Conservation (phyloP, 2,329 filamentous ascomycete species). For the Clonostachys solani region DNA sequence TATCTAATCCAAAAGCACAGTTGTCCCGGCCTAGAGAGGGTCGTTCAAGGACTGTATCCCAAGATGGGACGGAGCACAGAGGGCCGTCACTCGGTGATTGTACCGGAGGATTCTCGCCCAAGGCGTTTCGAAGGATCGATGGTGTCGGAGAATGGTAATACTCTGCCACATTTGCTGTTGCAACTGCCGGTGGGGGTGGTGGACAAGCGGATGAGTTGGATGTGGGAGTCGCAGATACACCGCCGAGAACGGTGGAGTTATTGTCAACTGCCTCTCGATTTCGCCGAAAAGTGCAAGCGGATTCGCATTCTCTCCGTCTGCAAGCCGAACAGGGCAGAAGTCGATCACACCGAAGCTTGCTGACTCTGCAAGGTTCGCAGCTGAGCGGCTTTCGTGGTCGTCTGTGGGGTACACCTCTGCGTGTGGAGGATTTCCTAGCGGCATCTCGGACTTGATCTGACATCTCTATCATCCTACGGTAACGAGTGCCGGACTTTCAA, state of each 20-base stretch:
- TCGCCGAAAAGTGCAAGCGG: neutral
- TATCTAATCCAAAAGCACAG: neutral
- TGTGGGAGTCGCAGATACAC: neutral
- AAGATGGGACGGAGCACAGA: no score
- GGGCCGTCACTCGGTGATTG: no score
- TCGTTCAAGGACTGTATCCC: neutral
- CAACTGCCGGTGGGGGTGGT: neutral
- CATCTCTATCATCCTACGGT: no score
- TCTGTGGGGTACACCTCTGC: neutral
- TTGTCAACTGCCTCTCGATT: neutral
- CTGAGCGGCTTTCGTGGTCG: conserved; percentile 3
- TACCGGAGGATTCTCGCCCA: no score
- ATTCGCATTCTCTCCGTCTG: conserved; percentile 1
- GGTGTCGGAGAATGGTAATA: no score
- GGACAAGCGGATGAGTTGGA: neutral
- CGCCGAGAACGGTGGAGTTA: neutral
- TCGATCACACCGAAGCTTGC: conserved; percentile 10
- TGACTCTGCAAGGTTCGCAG: conserved; percentile 8
- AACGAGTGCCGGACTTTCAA: no score
- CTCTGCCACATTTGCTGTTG: neutral
- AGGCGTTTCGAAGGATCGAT: no score
- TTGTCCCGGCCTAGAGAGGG: neutral
- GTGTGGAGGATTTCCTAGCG: no score
- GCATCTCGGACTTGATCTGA: no score
- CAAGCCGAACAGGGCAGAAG: conserved; percentile 7